Evolutionary conservation across 2,329 filamentous ascomycete species (phyloP), one percentile per base, ranked within the genome.

Genomic region (Myriosclerotinia duriaeana): DNA sequence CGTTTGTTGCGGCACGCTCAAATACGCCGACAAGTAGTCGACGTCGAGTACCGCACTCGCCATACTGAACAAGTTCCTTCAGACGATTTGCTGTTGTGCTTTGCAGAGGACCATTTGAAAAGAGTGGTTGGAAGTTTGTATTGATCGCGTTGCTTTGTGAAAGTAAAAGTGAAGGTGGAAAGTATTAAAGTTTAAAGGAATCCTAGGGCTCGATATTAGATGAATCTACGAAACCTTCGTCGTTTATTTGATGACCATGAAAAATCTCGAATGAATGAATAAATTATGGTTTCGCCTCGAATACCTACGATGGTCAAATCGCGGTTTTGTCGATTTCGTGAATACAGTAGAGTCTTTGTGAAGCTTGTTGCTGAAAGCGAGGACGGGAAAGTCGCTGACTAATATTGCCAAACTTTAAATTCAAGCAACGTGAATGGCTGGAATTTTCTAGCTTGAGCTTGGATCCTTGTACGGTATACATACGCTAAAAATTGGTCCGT

Each of bases 1-100:
- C 36, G 84, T 86, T 26, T 83, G 80, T 78, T 91, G 84, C 38
- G 89, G 84, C 76, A 93, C 80, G 75, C 85, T 84, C 74, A 90
- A 85, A 75, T 91, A 89, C 77, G 86, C 84, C 77, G 90, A 87
- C 73, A 94, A 80, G 79, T 91, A 92, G 78, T 84, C 85, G 72
- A 89, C 81, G 80, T 94, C 90, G 75, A 93, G 79, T 71, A 78
- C 81, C 70, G 82, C 82, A 74, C 81, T 81, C 78, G 84, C 86
- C 87, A 89, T 89, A 71, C 72, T 80, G 74, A 68, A 53, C 34
- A 59, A 46, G 12, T 50, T 63, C 56, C 62, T 67, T 53, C 66
- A 46, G 44, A 62, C 63, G 8, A 20, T 61, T 55, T 34, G 42
- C 40, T 36, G 61, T 22, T 63, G 46, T 63, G 40, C 64, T 58